Evolutionary conservation across 176 grass and related monocot genomes (phyloP), one percentile per base, ranked within the genome.

Genomic region (Puya raimondii): DNA sequence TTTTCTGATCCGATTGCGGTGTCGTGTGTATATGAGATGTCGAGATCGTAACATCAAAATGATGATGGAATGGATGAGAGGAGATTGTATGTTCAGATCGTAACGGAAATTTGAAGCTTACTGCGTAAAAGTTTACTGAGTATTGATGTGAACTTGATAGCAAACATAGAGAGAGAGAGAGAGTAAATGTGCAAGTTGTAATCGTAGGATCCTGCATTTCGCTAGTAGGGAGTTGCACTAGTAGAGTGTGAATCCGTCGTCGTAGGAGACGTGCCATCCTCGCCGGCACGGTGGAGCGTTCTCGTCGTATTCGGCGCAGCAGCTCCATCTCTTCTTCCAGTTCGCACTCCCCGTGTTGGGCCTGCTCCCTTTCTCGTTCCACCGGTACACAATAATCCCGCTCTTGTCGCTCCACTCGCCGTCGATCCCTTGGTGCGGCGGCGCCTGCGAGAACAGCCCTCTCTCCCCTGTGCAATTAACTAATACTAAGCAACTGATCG

Each of bases 321-420:
- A 87, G 77, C 92, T 96, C 86, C 83, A 96, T 51, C 88, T 77
- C 51, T 52, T 78, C 73, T 83, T 85, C 92, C 88, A 91, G 75
- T 91, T 96, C 14, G 21, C 52, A 10, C 76, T 72, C 11, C 88
- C 83, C 0, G 86, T 83, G 79, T 79, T 85, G 1, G 83, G 92
- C 1, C 86, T 67, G 9, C 50, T 85, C 0, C 54, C 83, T 3
- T 56, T 56, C 56, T 86, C 88, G 72, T 96, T 91, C 92, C 86
- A 96, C 25, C 69, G 66, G 83, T 91, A 91, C 15, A 96, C 88
- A 53, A 82, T 96, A 63, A 89, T 79, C 1, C 88, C 88, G 51
- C 83, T 91, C 75, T 74, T 69, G 73, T 91, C 92, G 66, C 85
- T 96, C 88, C 92, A 96, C 72, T 91, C 92, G 25, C 86, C 88